These are phyloP conservation scores for Plectranthus barbatus DNA, from an alignment of 257 asterid species.

Conservation along the genomic window DNA sequence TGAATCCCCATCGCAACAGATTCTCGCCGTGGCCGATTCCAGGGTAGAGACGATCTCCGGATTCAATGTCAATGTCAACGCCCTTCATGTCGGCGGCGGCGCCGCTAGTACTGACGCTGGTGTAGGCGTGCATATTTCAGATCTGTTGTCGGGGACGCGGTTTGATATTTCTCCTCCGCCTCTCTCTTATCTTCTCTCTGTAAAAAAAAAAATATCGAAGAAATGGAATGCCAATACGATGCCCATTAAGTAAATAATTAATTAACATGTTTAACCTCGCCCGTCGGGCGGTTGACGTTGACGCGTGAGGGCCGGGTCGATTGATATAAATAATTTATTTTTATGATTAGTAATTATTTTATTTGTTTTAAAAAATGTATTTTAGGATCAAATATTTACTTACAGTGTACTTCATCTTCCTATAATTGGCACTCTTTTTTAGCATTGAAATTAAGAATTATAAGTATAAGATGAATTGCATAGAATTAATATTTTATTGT, in stretches of 20 bases:
- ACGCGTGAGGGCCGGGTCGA: conserved; percentile 3
- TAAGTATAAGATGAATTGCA: too few relatives aligned
- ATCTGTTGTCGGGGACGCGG: conserved; percentile 10
- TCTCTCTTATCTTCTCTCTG: conserved; percentile 7
- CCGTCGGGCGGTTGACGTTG: conserved; percentile 10
- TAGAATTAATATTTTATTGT: too few relatives aligned
- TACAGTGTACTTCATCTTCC: too few relatives aligned
- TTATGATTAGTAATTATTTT: too few relatives aligned
- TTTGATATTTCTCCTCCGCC: conserved; percentile 9
- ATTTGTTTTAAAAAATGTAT: too few relatives aligned
- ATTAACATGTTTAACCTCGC: neutral
- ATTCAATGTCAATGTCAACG: conserved; percentile 39
- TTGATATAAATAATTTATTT: neutral
- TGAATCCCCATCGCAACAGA: conserved; percentile 95
- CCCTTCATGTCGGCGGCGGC: conserved; percentile 26
- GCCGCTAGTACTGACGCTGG: conserved; percentile 38
- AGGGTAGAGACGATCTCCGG: conserved; percentile 69
- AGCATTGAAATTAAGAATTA: too few relatives aligned
- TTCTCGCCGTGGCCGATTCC: conserved; percentile 95
- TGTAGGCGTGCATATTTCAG: conserved; percentile 51
- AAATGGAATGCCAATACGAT: neutral
- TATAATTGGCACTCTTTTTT: too few relatives aligned
- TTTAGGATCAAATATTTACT: too few relatives aligned
- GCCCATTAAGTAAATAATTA: neutral
- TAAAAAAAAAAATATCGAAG: too few relatives aligned